Evolutionary conservation across 2,329 filamentous ascomycete species (phyloP).

Genomic region (Penicillium hesseltinei): DNA sequence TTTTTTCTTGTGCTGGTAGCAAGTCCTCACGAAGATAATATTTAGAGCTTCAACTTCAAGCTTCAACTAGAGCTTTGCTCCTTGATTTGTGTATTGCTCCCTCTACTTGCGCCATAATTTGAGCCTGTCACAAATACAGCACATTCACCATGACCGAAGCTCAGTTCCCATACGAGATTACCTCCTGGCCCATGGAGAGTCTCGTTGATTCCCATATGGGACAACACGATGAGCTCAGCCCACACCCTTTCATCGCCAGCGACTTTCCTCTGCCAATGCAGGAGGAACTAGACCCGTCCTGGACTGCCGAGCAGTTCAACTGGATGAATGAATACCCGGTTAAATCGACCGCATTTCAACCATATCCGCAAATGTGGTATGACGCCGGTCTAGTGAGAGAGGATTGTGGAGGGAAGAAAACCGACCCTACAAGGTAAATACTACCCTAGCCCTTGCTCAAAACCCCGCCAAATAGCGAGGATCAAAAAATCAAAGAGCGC

Average conservation of each 20-base stretch:
- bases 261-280: background rate
- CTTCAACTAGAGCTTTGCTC: background rate
- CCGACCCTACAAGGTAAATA: background rate
- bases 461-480: background rate
- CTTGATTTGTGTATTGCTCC: background rate
- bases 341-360: background rate
- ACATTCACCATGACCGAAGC: conserved; percentile 1
- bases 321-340: background rate
- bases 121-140: background rate
- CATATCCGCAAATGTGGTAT: conserved; percentile 10
- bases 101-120: background rate
- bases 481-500: background rate
- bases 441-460: too few species aligned
- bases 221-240: background rate
- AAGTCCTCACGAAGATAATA: background rate
- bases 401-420: background rate
- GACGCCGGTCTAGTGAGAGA: conserved; percentile 7
- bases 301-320: background rate
- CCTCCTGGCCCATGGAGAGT: background rate
- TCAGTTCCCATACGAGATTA: background rate
- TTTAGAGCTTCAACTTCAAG: background rate
- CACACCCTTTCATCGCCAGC: conserved; percentile 1
- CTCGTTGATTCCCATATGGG: background rate
- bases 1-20: background rate
- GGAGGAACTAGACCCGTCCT: background rate